Conservation (phyloP, 2,329 filamentous ascomycete genomes). For the Alternaria conjuncta region DNA sequence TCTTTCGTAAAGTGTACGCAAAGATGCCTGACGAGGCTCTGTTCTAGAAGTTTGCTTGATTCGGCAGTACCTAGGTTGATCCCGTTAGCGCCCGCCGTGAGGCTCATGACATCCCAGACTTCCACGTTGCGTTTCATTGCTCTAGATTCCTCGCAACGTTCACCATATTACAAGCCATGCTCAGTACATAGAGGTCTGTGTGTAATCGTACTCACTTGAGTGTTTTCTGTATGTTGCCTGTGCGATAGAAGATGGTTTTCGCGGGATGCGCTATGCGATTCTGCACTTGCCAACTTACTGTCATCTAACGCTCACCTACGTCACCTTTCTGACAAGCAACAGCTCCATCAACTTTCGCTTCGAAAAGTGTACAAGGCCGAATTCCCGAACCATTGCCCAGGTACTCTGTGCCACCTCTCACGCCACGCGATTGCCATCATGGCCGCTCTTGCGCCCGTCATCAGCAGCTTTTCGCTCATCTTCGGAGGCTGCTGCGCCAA, state of each 20-base stretch:
- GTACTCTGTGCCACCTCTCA: background rate
- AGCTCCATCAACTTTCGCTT: background rate
- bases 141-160: background rate
- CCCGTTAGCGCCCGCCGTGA: slow-evolving; percentile 36
- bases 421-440: slow-evolving; percentile 18
- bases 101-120: slow-evolving; percentile 29
- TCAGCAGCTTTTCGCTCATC: slow-evolving; percentile 77
- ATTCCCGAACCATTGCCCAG: background rate
- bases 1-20: background rate
- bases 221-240: background rate
- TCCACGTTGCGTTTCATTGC: slow-evolving; percentile 38
- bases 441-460: slow-evolving; percentile 45
- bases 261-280: background rate
- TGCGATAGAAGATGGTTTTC: background rate
- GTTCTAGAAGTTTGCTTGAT: slow-evolving; percentile 10
- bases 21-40: background rate
- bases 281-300: background rate
- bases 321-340: slow-evolving; percentile 8
- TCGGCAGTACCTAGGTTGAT: slow-evolving; percentile 16
- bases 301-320: background rate
- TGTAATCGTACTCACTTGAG: background rate
- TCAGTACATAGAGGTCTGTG: background rate
- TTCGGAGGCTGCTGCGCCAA: slow-evolving; percentile 97
- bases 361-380: background rate
- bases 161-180: slow-evolving; percentile 14